A percentile compares a stretch with the other conserved stretches of the same genome.
Evolutionary conservation across 176 grass and related monocot genomes (phyloP).

Genomic region (Aegilops bicornis): DNA sequence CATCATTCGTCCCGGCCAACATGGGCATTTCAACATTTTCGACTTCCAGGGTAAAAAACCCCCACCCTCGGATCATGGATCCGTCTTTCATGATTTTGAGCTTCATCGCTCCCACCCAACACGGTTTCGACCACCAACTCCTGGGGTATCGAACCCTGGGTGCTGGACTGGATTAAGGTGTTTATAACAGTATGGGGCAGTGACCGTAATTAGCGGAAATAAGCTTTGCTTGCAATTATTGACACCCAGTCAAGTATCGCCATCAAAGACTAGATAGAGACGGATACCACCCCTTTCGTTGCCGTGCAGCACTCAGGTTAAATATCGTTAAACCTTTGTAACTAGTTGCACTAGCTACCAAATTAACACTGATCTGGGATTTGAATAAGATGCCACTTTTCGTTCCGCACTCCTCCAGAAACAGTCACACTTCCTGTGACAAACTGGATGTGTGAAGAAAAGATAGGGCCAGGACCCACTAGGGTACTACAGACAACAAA

Average conservation of each 20-base stretch:
- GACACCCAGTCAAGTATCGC: conserved; percentile 2
- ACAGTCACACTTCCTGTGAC: background rate
- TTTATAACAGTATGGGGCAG: background rate
- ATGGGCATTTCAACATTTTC: too few species aligned
- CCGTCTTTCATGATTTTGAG: too few species aligned
- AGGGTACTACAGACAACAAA: conserved; percentile 1
- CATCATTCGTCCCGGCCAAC: too few species aligned
- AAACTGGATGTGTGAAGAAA: background rate
- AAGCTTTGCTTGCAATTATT: background rate
- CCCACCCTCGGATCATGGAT: too few species aligned
- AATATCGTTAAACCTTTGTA: conserved; percentile 22
- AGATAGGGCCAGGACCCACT: conserved; percentile 11
- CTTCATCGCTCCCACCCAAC: too few species aligned
- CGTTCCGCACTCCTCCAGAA: too few species aligned
- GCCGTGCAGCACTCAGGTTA: background rate
- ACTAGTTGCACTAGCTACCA: conserved; percentile 21
- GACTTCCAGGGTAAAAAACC: too few species aligned
- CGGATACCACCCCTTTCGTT: background rate
- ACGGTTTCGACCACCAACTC: too few species aligned
- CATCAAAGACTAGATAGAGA: background rate
- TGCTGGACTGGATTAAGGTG: too few species aligned
- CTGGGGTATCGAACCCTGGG: too few species aligned
- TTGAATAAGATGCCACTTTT: conserved; percentile 13
- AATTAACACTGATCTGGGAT: conserved; percentile 22
- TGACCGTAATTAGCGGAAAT: background rate